Evolutionary conservation across 1,284 basidiomycete species (phyloP).

Genomic region (Moesziomyces parantarcticus): DNA sequence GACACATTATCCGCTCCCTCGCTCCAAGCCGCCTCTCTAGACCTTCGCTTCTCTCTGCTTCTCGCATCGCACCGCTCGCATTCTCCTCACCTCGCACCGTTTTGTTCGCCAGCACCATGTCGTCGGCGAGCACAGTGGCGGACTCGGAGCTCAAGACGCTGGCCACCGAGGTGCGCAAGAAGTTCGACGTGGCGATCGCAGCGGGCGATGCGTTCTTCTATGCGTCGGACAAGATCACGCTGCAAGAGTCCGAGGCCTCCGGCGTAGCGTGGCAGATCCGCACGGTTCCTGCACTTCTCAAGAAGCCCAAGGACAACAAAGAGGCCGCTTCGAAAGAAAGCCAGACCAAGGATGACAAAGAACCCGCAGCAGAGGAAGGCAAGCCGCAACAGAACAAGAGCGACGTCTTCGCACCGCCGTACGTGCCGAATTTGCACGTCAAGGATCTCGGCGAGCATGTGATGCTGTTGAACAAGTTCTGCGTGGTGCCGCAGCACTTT

Average conservation of each 20-base stretch:
- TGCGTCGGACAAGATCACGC: constrained; percentile 45
- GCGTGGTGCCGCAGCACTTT: constrained; percentile 63
- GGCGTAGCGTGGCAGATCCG: constrained; percentile 55
- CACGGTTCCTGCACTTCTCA: constrained; percentile 59
- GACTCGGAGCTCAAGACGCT: constrained; percentile 41
- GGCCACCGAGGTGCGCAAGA: constrained; percentile 36
- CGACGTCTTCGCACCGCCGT: constrained; percentile 66
- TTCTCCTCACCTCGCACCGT: not conserved
- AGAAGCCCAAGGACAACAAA: constrained; percentile 51
- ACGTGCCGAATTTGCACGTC: constrained; percentile 63
- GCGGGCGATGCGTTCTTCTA: constrained; percentile 62
- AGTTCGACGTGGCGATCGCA: constrained; percentile 48
- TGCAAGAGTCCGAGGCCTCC: constrained; percentile 21
- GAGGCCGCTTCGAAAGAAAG: constrained; percentile 3
- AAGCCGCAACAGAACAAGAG: constrained; percentile 50
- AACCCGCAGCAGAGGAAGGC: constrained; percentile 2
- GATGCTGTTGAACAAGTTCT: constrained; percentile 65
- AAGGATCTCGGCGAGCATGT: constrained; percentile 52
- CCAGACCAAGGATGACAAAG: constrained; percentile 24
- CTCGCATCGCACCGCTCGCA: not conserved
- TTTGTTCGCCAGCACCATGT: constrained; percentile 10
- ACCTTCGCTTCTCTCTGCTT: not conserved
- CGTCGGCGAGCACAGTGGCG: constrained; percentile 4
- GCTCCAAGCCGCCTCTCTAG: no score
- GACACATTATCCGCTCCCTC: not conserved